Evolutionary conservation across 2,329 filamentous ascomycete species (phyloP).

Genomic region (Neonectria neomacrospora): DNA sequence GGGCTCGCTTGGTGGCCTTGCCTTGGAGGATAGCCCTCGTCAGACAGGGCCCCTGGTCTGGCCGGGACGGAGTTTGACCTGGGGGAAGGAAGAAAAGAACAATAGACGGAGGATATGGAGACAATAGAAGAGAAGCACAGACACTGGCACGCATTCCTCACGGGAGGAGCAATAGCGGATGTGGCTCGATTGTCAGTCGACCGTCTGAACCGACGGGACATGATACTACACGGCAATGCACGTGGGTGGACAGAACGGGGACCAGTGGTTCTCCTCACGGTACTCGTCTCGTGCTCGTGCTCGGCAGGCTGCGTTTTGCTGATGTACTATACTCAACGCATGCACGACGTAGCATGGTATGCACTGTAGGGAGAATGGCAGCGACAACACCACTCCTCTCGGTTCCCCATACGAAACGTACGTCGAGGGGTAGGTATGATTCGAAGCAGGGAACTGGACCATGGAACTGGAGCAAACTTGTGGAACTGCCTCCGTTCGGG

Average conservation of each 20-base stretch:
- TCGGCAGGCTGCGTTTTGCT: neutral
- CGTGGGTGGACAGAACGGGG: conserved; percentile 14
- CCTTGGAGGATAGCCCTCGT: conserved; percentile 16
- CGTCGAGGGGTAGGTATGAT: neutral
- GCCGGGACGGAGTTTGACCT: conserved; percentile 12
- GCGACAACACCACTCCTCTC: neutral
- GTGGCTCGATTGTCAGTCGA: conserved; percentile 5
- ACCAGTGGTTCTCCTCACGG: conserved; percentile 12
- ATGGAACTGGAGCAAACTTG: neutral
- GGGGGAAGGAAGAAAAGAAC: conserved; percentile 2
- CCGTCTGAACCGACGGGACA: neutral
- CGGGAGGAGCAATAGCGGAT: neutral
- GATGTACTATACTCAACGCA: too few species aligned
- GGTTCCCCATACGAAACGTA: conserved; percentile 9
- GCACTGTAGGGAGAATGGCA: too few species aligned
- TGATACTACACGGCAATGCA: conserved; percentile 10
- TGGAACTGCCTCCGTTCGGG: conserved; percentile 10
- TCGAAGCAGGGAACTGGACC: neutral
- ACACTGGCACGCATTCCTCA: neutral
- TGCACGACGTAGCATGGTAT: too few species aligned
- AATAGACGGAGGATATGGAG: neutral
- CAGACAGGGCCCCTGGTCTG: conserved; percentile 7
- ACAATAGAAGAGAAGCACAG: neutral
- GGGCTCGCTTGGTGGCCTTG: conserved; percentile 11
- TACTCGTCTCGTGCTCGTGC: conserved; percentile 1